Evolutionary conservation across 495 filamentous ascomycete species (phyloP), one percentile per base, ranked within the genome.

Genomic region (Tuber aestivum): DNA sequence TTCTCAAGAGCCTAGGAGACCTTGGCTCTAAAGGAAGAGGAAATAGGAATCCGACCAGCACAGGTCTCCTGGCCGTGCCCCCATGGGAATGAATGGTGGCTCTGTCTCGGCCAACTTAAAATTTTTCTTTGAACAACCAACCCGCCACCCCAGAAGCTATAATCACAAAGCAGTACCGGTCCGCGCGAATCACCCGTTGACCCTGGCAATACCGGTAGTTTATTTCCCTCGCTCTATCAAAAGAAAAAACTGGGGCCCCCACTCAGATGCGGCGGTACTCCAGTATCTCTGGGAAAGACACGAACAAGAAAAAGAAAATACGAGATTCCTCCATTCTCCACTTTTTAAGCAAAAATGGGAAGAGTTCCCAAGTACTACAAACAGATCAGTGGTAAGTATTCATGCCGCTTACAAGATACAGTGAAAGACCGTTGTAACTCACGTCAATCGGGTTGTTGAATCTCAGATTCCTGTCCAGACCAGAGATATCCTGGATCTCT

Each of bases 401-500:
- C 41, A 74, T 72, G 50, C 56, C 21, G 20, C 20, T 37, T 18
- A 41, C 18, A 65, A 27, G 7, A 41, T 61, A 32, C 16, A 27
- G 48, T 21, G 32, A 41, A 38, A 41, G 38, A 8, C 18, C 14
- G 48, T 40, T 65, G 27, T 32, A 35, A 81, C 84, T 84, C 80
- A 85, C 84, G 75, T 83, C 84, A 70, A 80, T 81, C 32, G 86
- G 86, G 76, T 84, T 82, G 77, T 87, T 87, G 80, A 86, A 87
- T 76, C 86, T 82, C 75, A 86, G 76, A 69, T 81, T 82, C 80
- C 81, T 84, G 82, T 88, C 83, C 69, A 85, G 75, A 18, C 32
- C 77, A 38, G 77, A 81, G 72, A 85, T 85, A 85, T 84, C 83
- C 45, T 85, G 48, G 27, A 87, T 70, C 76, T 87, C 85, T 20